phyloP scores from a whole-genome alignment of 1,284 basidiomycete species.

The Ceratobasidium theobromae region DNA sequence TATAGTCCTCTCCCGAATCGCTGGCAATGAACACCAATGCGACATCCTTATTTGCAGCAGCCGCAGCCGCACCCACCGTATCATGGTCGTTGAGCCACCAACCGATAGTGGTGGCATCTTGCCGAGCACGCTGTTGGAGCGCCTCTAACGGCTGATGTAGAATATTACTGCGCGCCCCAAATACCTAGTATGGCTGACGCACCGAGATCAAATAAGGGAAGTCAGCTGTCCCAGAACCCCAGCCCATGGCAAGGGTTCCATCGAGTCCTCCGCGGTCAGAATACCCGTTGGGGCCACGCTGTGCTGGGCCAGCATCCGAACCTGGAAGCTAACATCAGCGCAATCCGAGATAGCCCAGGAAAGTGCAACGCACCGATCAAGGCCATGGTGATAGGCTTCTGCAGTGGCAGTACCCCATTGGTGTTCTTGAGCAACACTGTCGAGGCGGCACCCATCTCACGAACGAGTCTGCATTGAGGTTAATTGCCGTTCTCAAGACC shows the following conservation, averaged over 20 bases:
- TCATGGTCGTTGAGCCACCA: constrained; percentile 50
- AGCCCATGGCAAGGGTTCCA: constrained; percentile 50
- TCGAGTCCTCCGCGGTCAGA: constrained; percentile 49
- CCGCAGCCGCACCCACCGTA: constrained; percentile 37
- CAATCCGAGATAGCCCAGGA: neutral
- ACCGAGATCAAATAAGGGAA: constrained; percentile 51
- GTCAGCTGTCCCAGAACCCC: constrained; percentile 50
- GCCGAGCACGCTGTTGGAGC: constrained; percentile 46
- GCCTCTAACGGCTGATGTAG: constrained; percentile 44
- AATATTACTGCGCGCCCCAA: neutral
- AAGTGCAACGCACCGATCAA: constrained; percentile 34
- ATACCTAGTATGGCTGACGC: constrained; percentile 46
- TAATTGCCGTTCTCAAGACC: neutral
- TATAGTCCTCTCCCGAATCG: constrained; percentile 48
- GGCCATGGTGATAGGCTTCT: constrained; percentile 35
- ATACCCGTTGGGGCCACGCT: constrained; percentile 49
- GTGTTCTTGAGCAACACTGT: constrained; percentile 83
- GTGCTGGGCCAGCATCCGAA: constrained; percentile 47
- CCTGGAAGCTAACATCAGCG: neutral
- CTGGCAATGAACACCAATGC: constrained; percentile 47
- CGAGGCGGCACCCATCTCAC: constrained; percentile 73
- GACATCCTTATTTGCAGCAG: constrained; percentile 42
- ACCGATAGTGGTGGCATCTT: constrained; percentile 45
- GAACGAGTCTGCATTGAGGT: constrained; percentile 50
- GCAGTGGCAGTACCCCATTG: constrained; percentile 40